Evolutionary conservation across 306 rosid genomes (phyloP).

Genomic region (Begonia masoniana): DNA sequence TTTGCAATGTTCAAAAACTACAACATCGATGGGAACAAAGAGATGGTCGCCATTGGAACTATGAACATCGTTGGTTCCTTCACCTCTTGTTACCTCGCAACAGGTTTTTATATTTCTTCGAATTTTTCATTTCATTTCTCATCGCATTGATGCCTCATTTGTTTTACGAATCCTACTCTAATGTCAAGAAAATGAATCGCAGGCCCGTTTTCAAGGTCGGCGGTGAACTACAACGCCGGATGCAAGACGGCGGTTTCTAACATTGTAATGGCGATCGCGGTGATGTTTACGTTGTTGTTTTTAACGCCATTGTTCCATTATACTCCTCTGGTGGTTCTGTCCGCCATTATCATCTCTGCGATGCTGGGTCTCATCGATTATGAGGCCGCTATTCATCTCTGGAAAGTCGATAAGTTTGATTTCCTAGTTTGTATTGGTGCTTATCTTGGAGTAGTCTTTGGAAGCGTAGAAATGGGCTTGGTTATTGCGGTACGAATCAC

Average conservation of each 20-base stretch:
- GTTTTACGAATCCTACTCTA: too few species aligned
- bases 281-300: conserved; percentile 1
- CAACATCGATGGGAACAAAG: conserved; percentile 4
- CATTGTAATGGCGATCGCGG: not conserved
- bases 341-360: conserved; percentile 1
- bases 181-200: too few species aligned
- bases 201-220: not conserved
- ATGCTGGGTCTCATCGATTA: not conserved
- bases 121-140: too few species aligned
- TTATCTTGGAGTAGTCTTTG: not conserved
- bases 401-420: not conserved
- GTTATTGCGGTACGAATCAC: not conserved
- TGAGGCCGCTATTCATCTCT: not conserved
- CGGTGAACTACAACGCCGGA: not conserved
- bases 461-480: not conserved
- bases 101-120: not conserved
- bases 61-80: conserved; percentile 2
- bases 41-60: not conserved
- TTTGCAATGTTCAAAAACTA: conserved; percentile 1
- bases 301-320: conserved; percentile 1
- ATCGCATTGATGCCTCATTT: too few species aligned
- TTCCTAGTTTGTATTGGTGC: conserved; percentile 1
- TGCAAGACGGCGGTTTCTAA: not conserved
- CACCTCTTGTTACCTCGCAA: not conserved
- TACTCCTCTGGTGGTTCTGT: not conserved